A percentile compares a stretch with the other conserved stretches of the same genome.
These are phyloP conservation scores for Taxawa tesnikishii DNA, from an alignment of 2,329 filamentous ascomycete genomes.

Conservation along the genomic window DNA sequence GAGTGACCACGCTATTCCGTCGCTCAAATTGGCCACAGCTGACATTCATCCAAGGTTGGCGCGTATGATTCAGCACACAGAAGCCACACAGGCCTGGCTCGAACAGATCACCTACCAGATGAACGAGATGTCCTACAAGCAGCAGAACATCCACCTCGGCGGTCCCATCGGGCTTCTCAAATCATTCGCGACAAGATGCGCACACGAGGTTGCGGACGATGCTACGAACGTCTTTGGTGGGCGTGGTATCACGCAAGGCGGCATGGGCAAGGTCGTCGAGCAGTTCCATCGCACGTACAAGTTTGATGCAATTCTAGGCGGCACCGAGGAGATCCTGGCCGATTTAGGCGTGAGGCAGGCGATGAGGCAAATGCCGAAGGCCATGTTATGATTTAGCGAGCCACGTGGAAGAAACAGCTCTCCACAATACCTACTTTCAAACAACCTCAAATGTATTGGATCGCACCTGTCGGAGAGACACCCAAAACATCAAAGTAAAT, in stretches of 20 bases:
- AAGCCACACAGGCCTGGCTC: conserved; percentile 77
- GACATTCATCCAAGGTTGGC: conserved; percentile 43
- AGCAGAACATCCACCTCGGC: conserved; percentile 63
- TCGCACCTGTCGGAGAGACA: too few relatives aligned
- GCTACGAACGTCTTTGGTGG: conserved; percentile 80
- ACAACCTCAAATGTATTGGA: too few relatives aligned
- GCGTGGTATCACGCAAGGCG: conserved; percentile 63
- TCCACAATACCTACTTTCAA: too few relatives aligned
- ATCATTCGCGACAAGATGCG: conserved; percentile 61
- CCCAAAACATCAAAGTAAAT: too few relatives aligned
- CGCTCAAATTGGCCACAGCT: conserved; percentile 24
- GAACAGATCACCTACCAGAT: conserved; percentile 80
- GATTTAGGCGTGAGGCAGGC: conserved; percentile 77
- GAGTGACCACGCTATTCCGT: conserved; percentile 1
- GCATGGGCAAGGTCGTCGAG: conserved; percentile 74
- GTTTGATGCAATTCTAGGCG: conserved; percentile 54
- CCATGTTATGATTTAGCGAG: too few relatives aligned
- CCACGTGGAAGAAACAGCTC: too few relatives aligned
- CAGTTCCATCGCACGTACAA: conserved; percentile 79
- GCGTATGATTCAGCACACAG: conserved; percentile 72
- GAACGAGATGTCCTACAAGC: conserved; percentile 68
- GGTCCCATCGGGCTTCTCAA: conserved; percentile 77
- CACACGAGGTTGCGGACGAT: conserved; percentile 75
- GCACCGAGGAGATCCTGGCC: conserved; percentile 70
- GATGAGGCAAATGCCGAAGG: conserved; percentile 73